Evolutionary conservation across 805 yeast species (phyloP).

Genomic region (Alloascoidea hylecoeti): DNA sequence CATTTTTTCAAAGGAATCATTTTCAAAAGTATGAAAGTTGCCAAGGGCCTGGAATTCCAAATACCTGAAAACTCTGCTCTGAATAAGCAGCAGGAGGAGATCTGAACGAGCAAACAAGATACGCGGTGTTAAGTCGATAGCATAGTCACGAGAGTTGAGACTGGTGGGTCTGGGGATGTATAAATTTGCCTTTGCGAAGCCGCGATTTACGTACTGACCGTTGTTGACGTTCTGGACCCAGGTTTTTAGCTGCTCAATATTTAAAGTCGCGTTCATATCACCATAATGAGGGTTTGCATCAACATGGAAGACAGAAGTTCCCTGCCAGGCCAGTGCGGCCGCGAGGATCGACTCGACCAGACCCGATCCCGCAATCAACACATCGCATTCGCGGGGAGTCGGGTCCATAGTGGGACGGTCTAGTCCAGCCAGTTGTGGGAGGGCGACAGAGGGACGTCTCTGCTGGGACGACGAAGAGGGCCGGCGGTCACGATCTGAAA

Average conservation of each 20-base stretch:
- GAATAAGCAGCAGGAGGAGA: conserved; percentile 59
- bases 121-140: conserved; percentile 80
- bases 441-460: conserved; percentile 17
- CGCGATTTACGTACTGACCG: conserved; percentile 12
- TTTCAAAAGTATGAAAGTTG: conserved; percentile 87
- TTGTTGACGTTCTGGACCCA: conserved; percentile 70
- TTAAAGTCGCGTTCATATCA: conserved; percentile 72
- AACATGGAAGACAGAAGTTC: conserved; percentile 85
- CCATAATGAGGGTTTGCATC: conserved; percentile 83
- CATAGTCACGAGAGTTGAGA: conserved; percentile 59
- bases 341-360: conserved; percentile 78
- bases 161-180: conserved; percentile 51
- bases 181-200: conserved; percentile 59
- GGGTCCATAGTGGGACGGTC: conserved; percentile 15
- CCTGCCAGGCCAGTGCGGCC: conserved; percentile 95
- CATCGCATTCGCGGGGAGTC: conserved; percentile 62
- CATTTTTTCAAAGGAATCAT: conserved; percentile 79
- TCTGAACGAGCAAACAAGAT: conserved; percentile 86
- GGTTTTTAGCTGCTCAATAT: conserved; percentile 69
- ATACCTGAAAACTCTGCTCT: conserved; percentile 80
- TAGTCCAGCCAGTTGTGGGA: conserved; percentile 23
- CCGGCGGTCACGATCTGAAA: too few species aligned
- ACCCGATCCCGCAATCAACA: conserved; percentile 87
- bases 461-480: conserved; percentile 5
- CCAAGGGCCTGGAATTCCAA: conserved; percentile 84